Percentiles rank a stretch among this genome's conserved stretches.
These are phyloP conservation scores for Oenanthe javanica DNA, from an alignment of 140 eudicot species.

Conservation along the genomic window DNA sequence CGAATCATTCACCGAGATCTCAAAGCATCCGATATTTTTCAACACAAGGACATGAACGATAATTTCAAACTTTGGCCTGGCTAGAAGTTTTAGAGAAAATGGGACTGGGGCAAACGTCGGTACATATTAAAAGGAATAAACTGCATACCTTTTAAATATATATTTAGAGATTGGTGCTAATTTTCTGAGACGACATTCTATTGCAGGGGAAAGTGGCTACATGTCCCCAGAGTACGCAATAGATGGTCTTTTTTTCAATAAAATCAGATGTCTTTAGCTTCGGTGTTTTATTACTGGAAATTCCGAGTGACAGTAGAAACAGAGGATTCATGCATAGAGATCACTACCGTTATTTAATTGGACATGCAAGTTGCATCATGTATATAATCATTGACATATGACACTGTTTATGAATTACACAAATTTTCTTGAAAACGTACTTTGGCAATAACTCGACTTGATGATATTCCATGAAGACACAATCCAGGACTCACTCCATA, in stretches of 20 bases:
- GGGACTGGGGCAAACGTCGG: constrained; percentile 27
- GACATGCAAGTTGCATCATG: constrained; percentile 44
- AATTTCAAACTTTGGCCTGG: constrained; percentile 40
- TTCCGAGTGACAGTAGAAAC: constrained; percentile 47
- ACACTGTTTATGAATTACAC: background rate
- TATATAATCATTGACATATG: too few species aligned
- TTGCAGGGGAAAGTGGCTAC: constrained; percentile 15
- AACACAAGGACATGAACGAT: constrained; percentile 32
- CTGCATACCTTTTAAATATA: background rate
- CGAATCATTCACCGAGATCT: constrained; percentile 32
- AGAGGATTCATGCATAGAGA: constrained; percentile 46
- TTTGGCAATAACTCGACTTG: background rate
- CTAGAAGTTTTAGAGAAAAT: constrained; percentile 32
- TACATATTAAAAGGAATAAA: constrained; percentile 24
- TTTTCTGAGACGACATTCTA: background rate
- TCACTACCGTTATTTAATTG: constrained; percentile 59
- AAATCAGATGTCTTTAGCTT: too few species aligned
- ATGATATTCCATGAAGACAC: background rate
- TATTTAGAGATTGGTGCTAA: background rate
- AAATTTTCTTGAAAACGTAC: background rate
- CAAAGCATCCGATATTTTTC: constrained; percentile 29
- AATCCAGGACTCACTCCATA: too few species aligned
- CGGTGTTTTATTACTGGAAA: constrained; percentile 23
- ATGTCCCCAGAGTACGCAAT: too few species aligned
- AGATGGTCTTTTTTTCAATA: too few species aligned